phyloP scores from a whole-genome alignment of 371 early-diverging fungal species.

The Mucor racemosus region DNA sequence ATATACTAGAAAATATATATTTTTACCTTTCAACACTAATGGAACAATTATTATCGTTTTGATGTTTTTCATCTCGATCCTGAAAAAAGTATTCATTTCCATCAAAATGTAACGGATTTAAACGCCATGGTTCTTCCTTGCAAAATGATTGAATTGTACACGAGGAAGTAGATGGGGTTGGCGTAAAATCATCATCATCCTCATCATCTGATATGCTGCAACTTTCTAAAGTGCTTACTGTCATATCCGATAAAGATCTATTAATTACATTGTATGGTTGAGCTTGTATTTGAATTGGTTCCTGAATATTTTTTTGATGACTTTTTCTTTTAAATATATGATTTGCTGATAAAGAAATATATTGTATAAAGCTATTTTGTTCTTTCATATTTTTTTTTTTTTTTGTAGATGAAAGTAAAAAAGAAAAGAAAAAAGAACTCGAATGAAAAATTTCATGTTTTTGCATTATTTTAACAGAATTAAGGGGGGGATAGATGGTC shows the following conservation, averaged over 20 bases:
- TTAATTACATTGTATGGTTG: slow-evolving; percentile 3
- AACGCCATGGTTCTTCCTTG: slow-evolving; percentile 17
- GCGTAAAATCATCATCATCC: neutral
- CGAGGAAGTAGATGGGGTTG: neutral
- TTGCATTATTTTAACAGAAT: neutral
- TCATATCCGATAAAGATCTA: slow-evolving; percentile 13
- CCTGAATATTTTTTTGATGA: neutral
- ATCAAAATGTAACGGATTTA: neutral
- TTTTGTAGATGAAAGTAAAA: neutral
- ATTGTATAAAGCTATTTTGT: slow-evolving; percentile 3
- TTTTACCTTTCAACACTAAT: slow-evolving; percentile 17
- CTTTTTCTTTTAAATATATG: neutral
- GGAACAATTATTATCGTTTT: neutral
- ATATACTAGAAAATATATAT: slow-evolving; percentile 1
- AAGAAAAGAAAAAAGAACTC: neutral
- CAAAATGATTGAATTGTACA: neutral
- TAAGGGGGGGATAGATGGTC: neutral
- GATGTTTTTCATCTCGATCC: slow-evolving; percentile 16
- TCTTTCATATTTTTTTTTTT: neutral
- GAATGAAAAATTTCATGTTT: neutral
- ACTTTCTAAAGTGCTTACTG: slow-evolving; percentile 4
- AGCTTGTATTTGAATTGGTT: neutral
- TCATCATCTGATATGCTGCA: neutral
- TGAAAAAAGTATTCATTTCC: slow-evolving; percentile 16
- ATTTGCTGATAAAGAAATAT: neutral